phyloP scores from a whole-genome alignment of 352 stramenopile genomes.

The Pythium guiyangense region DNA sequence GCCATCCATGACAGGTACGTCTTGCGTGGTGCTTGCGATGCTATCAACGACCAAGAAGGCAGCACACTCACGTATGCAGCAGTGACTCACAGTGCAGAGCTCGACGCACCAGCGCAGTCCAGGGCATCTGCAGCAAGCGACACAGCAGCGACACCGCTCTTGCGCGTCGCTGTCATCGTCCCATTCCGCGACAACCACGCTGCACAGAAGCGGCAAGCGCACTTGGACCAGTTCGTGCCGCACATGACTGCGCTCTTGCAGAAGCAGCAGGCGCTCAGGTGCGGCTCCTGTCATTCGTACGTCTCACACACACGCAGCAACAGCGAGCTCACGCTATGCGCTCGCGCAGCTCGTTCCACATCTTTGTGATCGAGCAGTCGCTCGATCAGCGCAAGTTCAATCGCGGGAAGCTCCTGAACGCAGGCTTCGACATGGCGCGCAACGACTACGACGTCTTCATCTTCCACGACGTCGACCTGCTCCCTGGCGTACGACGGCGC shows the following conservation, averaged over 20 bases:
- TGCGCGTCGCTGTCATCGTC: constrained; percentile 86
- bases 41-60: too few relatives aligned
- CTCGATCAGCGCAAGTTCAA: constrained; percentile 95
- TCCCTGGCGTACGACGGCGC: constrained; percentile 49
- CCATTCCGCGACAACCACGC: constrained; percentile 91
- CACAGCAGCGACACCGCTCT: neutral
- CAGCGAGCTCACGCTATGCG: neutral
- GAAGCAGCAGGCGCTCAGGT: constrained; percentile 19
- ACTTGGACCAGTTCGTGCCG: constrained; percentile 89
- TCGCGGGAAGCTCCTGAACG: constrained; percentile 95
- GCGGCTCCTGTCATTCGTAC: neutral
- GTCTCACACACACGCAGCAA: neutral
- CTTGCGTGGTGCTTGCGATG: too few relatives aligned
- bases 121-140: neutral
- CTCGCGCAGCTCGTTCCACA: constrained; percentile 60
- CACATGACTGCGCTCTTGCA: constrained; percentile 89
- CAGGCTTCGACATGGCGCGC: constrained; percentile 89
- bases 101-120: neutral
- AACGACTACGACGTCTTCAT: constrained; percentile 87
- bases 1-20: too few relatives aligned
- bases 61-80: too few relatives aligned
- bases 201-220: constrained; percentile 82
- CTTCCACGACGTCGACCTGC: constrained; percentile 96
- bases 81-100: neutral
- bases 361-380: constrained; percentile 95